Evolutionary conservation across 768 basidiomycete species (phyloP).

Genomic region (Rossbeevera mucosa): DNA sequence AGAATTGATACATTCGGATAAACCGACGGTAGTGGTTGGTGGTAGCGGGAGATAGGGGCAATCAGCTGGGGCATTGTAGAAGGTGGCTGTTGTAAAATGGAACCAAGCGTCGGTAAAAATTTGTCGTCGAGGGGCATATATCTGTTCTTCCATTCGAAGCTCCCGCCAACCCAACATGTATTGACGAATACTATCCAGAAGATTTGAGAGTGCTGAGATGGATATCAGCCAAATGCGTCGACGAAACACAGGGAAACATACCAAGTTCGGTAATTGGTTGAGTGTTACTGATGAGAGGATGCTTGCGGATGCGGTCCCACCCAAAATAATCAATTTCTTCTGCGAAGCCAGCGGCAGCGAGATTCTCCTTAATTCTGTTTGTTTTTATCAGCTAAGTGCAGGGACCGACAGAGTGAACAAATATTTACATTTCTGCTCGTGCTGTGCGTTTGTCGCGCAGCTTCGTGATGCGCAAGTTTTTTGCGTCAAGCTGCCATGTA

Average conservation of each 20-base stretch:
- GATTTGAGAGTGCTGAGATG: conserved; percentile 11
- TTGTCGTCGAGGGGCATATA: conserved; percentile 25
- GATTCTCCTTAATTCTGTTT: conserved; percentile 17
- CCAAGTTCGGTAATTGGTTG: conserved; percentile 22
- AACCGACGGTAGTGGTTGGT: conserved; percentile 25
- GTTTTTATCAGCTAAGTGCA: conserved; percentile 4
- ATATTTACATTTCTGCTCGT: conserved; percentile 28
- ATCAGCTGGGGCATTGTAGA: conserved; percentile 10
- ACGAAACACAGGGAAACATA: conserved; percentile 1
- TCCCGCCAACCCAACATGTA: conserved; percentile 31
- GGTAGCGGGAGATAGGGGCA: conserved; percentile 25
- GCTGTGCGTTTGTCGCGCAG: conserved; percentile 22
- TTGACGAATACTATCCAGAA: conserved; percentile 20
- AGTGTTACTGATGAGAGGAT: conserved; percentile 25
- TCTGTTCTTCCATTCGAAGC: conserved; percentile 27
- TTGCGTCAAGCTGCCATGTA: conserved; percentile 22
- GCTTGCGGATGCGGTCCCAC: conserved; percentile 30
- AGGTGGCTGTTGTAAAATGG: conserved; percentile 15
- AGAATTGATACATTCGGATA: conserved; percentile 17
- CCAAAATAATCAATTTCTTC: conserved; percentile 29
- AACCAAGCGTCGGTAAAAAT: conserved; percentile 26
- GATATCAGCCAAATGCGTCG: conserved; percentile 5
- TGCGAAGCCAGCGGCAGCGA: conserved; percentile 18
- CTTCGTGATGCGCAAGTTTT: conserved; percentile 15
- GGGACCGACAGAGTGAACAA: conserved; percentile 3